Percentiles rank a stretch among this genome's conserved stretches.
Evolutionary conservation across 2,329 filamentous ascomycete genomes (phyloP).

Genomic region (Ophiosphaerella korrae): DNA sequence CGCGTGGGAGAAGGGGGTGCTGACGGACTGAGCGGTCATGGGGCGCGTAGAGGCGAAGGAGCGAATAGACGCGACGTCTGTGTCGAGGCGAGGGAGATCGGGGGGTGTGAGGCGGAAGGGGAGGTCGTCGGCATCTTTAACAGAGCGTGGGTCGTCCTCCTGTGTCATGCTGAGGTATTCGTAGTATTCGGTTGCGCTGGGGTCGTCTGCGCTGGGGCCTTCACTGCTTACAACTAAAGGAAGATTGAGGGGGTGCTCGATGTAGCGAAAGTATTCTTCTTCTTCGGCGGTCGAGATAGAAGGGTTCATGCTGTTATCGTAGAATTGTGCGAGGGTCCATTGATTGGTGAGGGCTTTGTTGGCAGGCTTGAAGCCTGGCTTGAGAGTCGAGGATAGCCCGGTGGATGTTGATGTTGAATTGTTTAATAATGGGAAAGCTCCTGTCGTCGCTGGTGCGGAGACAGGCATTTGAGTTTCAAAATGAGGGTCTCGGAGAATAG

Average conservation of each 20-base stretch:
- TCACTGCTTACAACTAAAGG: slow-evolving; percentile 79
- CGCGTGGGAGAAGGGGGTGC: slow-evolving; percentile 42
- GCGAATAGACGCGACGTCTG: slow-evolving; percentile 31
- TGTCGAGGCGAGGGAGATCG: slow-evolving; percentile 25
- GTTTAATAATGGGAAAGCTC: slow-evolving; percentile 29
- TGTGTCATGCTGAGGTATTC: slow-evolving; percentile 72
- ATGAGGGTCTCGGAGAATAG: slow-evolving; percentile 50
- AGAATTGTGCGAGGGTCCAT: slow-evolving; percentile 86
- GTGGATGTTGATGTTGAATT: slow-evolving; percentile 38
- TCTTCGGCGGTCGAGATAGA: slow-evolving; percentile 76
- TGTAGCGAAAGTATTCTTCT: slow-evolving; percentile 86
- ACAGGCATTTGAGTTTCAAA: slow-evolving; percentile 39
- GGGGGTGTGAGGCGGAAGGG: slow-evolving; percentile 17
- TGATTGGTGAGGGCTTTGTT: slow-evolving; percentile 84
- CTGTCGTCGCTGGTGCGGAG: slow-evolving; percentile 19
- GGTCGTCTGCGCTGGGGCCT: slow-evolving; percentile 57
- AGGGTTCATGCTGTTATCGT: slow-evolving; percentile 84
- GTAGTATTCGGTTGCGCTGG: slow-evolving; percentile 69
- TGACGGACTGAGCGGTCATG: slow-evolving; percentile 31
- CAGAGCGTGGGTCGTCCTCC: slow-evolving; percentile 14
- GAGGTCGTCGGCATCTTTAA: slow-evolving; percentile 25
- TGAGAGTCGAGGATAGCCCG: slow-evolving; percentile 29
- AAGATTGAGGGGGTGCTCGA: slow-evolving; percentile 84
- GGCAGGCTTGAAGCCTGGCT: slow-evolving; percentile 55
- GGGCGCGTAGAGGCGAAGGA: slow-evolving; percentile 34